Base-by-base conservation (phyloP, 2,329 filamentous ascomycete genomes). In the Periconia digitata region DNA sequence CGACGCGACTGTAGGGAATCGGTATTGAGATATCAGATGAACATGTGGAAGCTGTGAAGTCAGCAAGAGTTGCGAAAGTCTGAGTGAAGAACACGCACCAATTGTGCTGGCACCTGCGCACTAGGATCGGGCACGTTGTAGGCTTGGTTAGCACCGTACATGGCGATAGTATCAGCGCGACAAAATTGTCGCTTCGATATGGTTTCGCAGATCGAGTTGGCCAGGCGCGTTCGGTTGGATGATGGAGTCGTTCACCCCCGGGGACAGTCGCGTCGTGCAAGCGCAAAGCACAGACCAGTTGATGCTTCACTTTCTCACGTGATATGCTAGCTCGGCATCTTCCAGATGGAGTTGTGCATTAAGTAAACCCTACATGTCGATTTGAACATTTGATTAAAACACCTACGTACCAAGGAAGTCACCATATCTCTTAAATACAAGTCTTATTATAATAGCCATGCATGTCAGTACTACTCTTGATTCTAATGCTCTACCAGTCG, bases 1-100 rank as follows among this genome's bases (percentile, higher is more conserved):
- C 44, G 83, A 81, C 43, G 84, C 84, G 64, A 88, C 83, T 51
- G 83, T 74, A 2, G 92, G 89, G 72, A 92, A 96, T 62, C 87
- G 83, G 69, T 87, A 88, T 35, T 85, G 86, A 41, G 91, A 96
- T 55, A 96, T 79, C 53, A 96, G 84, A 71, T 97, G 92, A 60
- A 96, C 84, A 76, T 97, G 92, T 44, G 85, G 86, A 66, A 95
- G 83, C 89, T 94, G 50, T 38, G 35, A 38, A 39, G 46, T 63
- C 46, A 64, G 62, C 51, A 44, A 43, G 40, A 27, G 53, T 34
- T 18, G 18, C 29, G 36, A 36, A 46, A 49, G 45, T 46, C 50
- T 40, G 36, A 23, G 49, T 18, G 22, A 21, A 20, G 48, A 34
- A 50, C 43, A 56, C 66, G 56, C 54, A 71, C 67, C 15, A 71